A percentile compares a stretch with the other conserved stretches of the same genome.
Conservation (phyloP, 495 filamentous ascomycete species). For the Aspergillus taichungensis region DNA sequence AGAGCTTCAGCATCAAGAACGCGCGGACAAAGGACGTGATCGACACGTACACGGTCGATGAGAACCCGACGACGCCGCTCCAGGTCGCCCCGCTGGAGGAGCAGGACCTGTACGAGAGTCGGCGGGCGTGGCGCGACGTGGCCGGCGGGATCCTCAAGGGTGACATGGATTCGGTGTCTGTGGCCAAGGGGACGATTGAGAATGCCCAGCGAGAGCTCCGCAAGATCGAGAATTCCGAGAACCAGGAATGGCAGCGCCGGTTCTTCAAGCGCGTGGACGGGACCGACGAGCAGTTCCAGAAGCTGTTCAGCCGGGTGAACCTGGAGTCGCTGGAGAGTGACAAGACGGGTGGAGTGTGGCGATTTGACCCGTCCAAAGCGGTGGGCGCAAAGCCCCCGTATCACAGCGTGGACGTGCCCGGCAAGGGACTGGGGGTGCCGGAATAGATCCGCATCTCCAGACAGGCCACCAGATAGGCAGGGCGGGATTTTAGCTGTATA, state of each 20-base stretch:
- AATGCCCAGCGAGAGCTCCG: constrained; percentile 80
- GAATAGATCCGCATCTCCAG: constrained; percentile 7
- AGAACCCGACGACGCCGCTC: constrained; percentile 55
- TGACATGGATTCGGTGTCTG: constrained; percentile 72
- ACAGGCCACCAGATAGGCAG: too few relatives aligned
- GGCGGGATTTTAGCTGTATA: too few relatives aligned
- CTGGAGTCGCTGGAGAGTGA: constrained; percentile 55
- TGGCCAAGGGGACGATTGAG: constrained; percentile 84
- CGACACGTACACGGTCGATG: constrained; percentile 59
- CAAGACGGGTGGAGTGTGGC: constrained; percentile 84
- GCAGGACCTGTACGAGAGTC: constrained; percentile 81
- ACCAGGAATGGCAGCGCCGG: constrained; percentile 70
- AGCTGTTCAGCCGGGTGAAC: constrained; percentile 48
- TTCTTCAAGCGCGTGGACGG: constrained; percentile 60
- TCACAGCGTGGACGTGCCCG: constrained; percentile 22
- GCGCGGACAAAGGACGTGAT: constrained; percentile 60
- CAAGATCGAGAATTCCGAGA: constrained; percentile 68
- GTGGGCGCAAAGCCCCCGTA: constrained; percentile 37
- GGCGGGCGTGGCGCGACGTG: constrained; percentile 82
- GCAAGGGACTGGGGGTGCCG: constrained; percentile 31
- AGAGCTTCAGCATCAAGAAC: constrained; percentile 69
- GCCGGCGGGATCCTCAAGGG: constrained; percentile 67
- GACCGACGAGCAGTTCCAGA: constrained; percentile 46
- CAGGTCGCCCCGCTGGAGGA: constrained; percentile 63
- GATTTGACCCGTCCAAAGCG: constrained; percentile 64